phyloP scores from a whole-genome alignment of 2,329 filamentous ascomycete genomes.

The Penicillium sp. region DNA sequence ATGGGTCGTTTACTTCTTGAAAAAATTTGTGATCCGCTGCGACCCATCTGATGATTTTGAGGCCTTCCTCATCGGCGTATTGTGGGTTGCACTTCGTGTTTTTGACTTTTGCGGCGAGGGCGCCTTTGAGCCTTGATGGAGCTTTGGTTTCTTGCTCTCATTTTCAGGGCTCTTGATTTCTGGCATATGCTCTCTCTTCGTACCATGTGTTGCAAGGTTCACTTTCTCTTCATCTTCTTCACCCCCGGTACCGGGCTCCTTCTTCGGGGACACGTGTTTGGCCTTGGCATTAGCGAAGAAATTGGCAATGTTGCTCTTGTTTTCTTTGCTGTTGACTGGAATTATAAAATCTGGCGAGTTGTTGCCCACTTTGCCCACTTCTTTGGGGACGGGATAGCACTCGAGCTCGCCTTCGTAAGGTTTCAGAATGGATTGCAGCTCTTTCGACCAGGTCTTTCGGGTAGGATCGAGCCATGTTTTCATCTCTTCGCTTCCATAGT shows the following conservation, averaged over 20 bases:
- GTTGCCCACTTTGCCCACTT: constrained; percentile 93
- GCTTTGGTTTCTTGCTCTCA: constrained; percentile 29
- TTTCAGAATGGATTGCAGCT: constrained; percentile 76
- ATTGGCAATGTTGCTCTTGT: constrained; percentile 91
- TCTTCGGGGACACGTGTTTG: constrained; percentile 28
- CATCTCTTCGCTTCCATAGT: constrained; percentile 71
- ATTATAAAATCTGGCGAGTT: constrained; percentile 82
- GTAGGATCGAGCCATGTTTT: constrained; percentile 76
- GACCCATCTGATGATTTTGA: constrained; percentile 51
- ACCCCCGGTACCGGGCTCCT: constrained; percentile 38
- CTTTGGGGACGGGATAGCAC: constrained; percentile 81
- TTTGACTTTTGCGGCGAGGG: constrained; percentile 50
- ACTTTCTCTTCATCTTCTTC: constrained; percentile 30
- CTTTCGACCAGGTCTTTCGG: constrained; percentile 70
- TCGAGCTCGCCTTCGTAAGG: constrained; percentile 79
- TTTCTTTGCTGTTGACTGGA: constrained; percentile 79
- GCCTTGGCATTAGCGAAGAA: constrained; percentile 71
- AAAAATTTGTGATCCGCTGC: constrained; percentile 55
- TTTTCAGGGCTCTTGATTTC: constrained; percentile 27
- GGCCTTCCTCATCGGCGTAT: constrained; percentile 50
- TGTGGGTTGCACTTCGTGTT: constrained; percentile 59
- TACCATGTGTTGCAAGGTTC: constrained; percentile 52
- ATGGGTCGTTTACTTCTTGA: constrained; percentile 37
- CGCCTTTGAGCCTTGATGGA: constrained; percentile 12
- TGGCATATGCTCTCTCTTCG: constrained; percentile 52